Evolutionary conservation across 495 filamentous ascomycete species (phyloP).

Genomic region (Penicillium antarcticum): DNA sequence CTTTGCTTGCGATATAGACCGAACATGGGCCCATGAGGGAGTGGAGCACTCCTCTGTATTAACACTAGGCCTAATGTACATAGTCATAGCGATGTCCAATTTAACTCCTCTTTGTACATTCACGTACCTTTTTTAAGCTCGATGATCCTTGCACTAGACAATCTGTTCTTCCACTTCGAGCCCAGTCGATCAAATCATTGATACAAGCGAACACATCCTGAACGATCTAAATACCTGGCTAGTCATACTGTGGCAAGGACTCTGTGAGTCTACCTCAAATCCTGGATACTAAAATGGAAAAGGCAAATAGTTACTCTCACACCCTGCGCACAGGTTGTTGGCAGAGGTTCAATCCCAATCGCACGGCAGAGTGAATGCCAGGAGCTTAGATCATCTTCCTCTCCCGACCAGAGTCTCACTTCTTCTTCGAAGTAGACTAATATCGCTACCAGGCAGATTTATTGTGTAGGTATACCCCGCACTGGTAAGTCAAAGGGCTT

Average conservation of each 20-base stretch:
- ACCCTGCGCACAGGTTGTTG: constrained; percentile 14
- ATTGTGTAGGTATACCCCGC: no score
- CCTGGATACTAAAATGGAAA: background rate
- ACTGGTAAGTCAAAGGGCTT: no score
- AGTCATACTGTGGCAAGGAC: no score
- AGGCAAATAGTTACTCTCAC: background rate
- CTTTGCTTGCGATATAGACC: no score
- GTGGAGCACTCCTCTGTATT: no score
- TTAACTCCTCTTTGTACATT: constrained; percentile 14
- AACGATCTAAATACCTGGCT: no score
- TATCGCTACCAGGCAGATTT: constrained; percentile 9
- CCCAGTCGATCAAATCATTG: constrained; percentile 22
- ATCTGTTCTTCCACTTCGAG: background rate
- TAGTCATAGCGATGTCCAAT: no score
- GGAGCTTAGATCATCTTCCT: constrained; percentile 16
- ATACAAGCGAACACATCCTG: constrained; percentile 14
- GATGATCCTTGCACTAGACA: constrained; percentile 7
- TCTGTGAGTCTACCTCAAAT: background rate
- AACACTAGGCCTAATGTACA: no score
- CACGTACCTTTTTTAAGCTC: constrained; percentile 11
- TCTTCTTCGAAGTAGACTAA: constrained; percentile 18
- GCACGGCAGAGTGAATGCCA: constrained; percentile 28
- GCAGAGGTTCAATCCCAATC: constrained; percentile 15
- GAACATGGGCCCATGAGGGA: no score
- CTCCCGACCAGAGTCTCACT: constrained; percentile 21